Percentiles rank a stretch among this genome's conserved stretches.
Evolutionary conservation across 352 stramenopile genomes (phyloP).

Genomic region (Pythium vanterpoolii): DNA sequence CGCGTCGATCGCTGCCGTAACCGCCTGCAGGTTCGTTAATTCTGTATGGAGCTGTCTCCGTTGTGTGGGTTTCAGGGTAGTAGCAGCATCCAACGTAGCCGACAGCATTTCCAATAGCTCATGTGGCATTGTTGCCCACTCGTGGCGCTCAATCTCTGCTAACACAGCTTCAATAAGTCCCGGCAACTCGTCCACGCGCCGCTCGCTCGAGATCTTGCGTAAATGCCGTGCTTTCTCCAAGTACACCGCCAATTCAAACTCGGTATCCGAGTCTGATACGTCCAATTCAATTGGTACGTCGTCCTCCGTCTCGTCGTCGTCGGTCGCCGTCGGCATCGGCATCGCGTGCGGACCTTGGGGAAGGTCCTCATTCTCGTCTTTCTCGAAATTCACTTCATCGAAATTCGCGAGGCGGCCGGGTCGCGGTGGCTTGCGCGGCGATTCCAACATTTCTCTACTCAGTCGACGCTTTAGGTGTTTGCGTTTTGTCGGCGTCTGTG

Average conservation of each 20-base stretch:
- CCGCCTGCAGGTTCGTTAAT: background rate
- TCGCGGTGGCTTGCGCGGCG: constrained; percentile 15
- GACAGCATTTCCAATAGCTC: constrained; percentile 13
- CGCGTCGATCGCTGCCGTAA: constrained; percentile 7
- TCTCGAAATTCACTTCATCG: background rate
- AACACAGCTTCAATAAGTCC: constrained; percentile 2
- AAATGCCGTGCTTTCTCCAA: constrained; percentile 14
- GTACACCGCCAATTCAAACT: constrained; percentile 4
- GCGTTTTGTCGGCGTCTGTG: background rate
- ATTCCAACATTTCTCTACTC: constrained; percentile 7
- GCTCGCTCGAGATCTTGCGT: constrained; percentile 15
- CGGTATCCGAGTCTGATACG: constrained; percentile 10
- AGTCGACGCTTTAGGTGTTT: constrained; percentile 1
- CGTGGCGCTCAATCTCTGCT: background rate
- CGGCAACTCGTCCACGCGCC: constrained; percentile 10
- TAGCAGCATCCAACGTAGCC: constrained; percentile 8
- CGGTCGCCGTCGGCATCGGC: background rate
- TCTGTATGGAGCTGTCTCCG: background rate
- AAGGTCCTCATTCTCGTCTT: background rate
- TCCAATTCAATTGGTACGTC: constrained; percentile 11
- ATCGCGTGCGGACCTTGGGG: background rate
- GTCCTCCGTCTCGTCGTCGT: constrained; percentile 11
- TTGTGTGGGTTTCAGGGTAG: constrained; percentile 9
- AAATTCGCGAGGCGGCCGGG: constrained; percentile 1
- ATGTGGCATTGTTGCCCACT: constrained; percentile 7